Evolutionary conservation across 495 filamentous ascomycete species (phyloP).

Genomic region (Choiromyces venosus): DNA sequence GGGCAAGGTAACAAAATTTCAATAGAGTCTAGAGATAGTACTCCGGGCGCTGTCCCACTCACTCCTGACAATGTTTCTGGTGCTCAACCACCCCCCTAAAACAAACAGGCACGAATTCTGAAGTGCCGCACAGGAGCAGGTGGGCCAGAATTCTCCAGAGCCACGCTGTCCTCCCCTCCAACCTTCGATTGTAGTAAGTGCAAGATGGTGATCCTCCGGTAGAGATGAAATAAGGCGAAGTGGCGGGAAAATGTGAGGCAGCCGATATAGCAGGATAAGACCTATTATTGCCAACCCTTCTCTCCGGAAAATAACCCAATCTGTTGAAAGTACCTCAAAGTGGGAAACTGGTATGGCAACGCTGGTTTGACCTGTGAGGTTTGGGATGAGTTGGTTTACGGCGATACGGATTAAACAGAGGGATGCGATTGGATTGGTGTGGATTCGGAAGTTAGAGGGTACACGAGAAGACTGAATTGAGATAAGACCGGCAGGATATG

Average conservation of each 20-base stretch:
- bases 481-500: not conserved
- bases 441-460: not conserved
- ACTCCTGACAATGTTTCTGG: not conserved
- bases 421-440: not conserved
- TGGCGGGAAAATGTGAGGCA: not conserved
- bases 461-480: not conserved
- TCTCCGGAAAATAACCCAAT: not conserved
- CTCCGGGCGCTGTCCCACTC: not conserved
- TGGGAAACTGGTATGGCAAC: not conserved
- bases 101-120: not conserved
- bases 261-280: not conserved
- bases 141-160: not conserved
- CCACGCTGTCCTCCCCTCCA: not conserved
- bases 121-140: not conserved
- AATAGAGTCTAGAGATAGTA: not conserved
- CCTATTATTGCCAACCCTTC: not conserved
- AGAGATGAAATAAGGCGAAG: not conserved
- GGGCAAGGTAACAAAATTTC: not conserved
- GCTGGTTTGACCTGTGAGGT: not conserved
- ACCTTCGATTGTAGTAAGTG: not conserved
- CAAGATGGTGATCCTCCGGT: not conserved
- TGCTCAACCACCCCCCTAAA: not conserved
- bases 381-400: not conserved
- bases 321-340: not conserved
- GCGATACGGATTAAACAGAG: not conserved